phyloP scores from a whole-genome alignment of 176 grass and related monocot species.

The Dendrocalamus sinicus region DNA sequence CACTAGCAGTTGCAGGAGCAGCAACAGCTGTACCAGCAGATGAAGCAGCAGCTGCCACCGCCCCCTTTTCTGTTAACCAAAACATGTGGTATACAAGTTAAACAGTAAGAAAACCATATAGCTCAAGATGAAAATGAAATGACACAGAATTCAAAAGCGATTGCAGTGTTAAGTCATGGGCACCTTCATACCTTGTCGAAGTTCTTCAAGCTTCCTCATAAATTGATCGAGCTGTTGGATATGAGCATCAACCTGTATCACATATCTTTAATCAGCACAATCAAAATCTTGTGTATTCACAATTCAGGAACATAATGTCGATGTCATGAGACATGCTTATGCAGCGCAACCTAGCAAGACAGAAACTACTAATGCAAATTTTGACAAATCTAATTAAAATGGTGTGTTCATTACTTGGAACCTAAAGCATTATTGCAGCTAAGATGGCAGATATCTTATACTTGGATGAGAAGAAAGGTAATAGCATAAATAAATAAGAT shows the following conservation, averaged over 20 bases:
- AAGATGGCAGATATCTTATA: slow-evolving; percentile 8
- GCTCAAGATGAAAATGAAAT: slow-evolving; percentile 15
- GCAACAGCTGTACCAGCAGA: slow-evolving; percentile 32
- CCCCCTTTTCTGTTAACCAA: slow-evolving; percentile 57
- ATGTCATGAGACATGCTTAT: slow-evolving; percentile 36
- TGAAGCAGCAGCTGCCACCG: slow-evolving; percentile 32
- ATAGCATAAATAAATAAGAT: not conserved
- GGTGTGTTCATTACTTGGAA: slow-evolving; percentile 18
- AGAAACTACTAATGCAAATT: slow-evolving; percentile 35
- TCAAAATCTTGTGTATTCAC: slow-evolving; percentile 31
- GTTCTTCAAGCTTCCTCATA: slow-evolving; percentile 94
- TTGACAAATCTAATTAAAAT: slow-evolving; percentile 35
- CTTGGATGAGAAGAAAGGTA: not conserved
- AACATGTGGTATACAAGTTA: slow-evolving; percentile 26
- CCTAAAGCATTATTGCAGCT: not conserved
- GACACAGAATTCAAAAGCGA: slow-evolving; percentile 1
- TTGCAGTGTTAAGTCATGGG: not conserved
- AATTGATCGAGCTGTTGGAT: slow-evolving; percentile 96
- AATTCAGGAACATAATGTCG: slow-evolving; percentile 26
- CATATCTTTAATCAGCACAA: slow-evolving; percentile 46
- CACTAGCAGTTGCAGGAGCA: slow-evolving; percentile 44
- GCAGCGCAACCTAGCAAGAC: slow-evolving; percentile 42
- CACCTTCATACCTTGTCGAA: slow-evolving; percentile 64
- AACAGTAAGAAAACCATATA: slow-evolving; percentile 22
- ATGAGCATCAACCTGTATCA: slow-evolving; percentile 90